Conservation (phyloP, 192 early-diverging fungal species). For the Chytriomyces confervae region DNA sequence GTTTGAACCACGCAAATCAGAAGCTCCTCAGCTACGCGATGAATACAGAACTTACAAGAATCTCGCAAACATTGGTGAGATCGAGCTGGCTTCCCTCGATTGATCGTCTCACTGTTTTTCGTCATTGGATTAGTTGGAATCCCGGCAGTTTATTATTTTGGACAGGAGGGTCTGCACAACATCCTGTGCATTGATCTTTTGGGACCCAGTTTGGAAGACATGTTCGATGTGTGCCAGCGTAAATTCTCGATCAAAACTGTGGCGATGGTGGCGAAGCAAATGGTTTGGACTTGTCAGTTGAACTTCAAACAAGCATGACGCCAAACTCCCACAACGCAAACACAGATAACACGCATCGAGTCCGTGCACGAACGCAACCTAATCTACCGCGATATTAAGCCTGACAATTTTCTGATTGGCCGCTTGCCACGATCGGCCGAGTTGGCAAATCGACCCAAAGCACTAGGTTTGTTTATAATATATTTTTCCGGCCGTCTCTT, state of each 20-base stretch:
- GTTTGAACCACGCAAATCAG: conserved; percentile 96
- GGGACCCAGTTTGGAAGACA: conserved; percentile 93
- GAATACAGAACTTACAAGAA: conserved; percentile 97
- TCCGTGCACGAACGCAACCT: conserved; percentile 86
- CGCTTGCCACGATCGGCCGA: conserved; percentile 11
- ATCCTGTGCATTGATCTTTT: conserved; percentile 94
- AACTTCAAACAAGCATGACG: neutral
- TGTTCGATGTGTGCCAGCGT: conserved; percentile 93
- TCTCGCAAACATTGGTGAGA: conserved; percentile 64
- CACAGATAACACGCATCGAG: conserved; percentile 78
- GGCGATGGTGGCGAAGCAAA: conserved; percentile 92
- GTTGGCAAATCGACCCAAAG: conserved; percentile 20
- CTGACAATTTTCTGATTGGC: conserved; percentile 93
- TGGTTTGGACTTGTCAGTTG: conserved; percentile 59
- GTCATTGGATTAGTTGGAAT: conserved; percentile 70
- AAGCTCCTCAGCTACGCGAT: conserved; percentile 97
- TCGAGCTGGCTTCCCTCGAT: neutral
- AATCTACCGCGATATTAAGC: conserved; percentile 81
- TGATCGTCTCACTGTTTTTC: neutral
- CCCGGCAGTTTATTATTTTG: conserved; percentile 93
- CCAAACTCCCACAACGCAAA: neutral
- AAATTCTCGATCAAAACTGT: conserved; percentile 92
- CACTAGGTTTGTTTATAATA: neutral
- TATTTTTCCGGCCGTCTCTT: neutral
- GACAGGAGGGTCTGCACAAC: conserved; percentile 96